A percentile compares a stretch with the other conserved stretches of the same genome.
phyloP scores from a whole-genome alignment of 2,329 filamentous ascomycete species.

The Curvularia spicifera region DNA sequence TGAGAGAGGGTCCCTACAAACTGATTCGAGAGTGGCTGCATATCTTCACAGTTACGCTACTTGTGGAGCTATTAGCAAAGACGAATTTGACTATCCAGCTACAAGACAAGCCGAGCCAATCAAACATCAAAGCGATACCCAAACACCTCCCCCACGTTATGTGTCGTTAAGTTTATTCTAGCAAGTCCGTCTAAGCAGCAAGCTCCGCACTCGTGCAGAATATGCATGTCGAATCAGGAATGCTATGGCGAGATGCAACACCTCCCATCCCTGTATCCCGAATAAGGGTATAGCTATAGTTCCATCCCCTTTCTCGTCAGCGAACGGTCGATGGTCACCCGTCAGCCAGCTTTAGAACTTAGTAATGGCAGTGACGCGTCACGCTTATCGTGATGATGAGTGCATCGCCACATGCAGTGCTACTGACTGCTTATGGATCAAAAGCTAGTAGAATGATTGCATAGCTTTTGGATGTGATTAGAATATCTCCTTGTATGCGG shows the following conservation, averaged over 20 bases:
- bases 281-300: background rate
- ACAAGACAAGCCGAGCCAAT: background rate
- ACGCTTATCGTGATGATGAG: background rate
- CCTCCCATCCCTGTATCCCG: background rate
- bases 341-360: background rate
- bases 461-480: constrained; percentile 4
- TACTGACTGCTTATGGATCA: constrained; percentile 11
- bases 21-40: background rate
- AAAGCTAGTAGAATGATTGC: constrained; percentile 10
- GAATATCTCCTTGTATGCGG: background rate
- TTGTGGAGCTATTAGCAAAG: background rate
- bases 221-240: background rate
- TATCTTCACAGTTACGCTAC: background rate
- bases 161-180: background rate
- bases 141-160: background rate
- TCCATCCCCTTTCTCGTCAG: background rate
- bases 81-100: no score
- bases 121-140: background rate
- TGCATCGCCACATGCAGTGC: background rate
- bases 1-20: background rate
- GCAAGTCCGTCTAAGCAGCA: background rate
- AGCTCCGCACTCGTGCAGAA: background rate
- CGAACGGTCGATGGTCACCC: background rate
- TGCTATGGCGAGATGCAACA: constrained; percentile 5
- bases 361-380: background rate